phyloP scores from a whole-genome alignment of 495 filamentous ascomycete genomes.

The Penicillium manginii region DNA sequence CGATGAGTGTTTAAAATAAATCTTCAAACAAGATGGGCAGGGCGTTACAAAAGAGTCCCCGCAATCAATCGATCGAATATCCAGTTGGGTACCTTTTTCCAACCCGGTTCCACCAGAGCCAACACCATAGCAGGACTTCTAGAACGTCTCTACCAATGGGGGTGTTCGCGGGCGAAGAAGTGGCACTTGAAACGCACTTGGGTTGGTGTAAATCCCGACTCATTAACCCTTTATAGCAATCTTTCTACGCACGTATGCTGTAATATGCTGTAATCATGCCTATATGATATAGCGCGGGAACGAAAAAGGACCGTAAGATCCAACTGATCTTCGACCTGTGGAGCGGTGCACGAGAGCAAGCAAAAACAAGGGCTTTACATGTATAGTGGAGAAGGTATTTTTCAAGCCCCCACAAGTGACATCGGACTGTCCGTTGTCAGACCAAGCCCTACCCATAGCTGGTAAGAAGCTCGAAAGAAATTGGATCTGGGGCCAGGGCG shows the following conservation, averaged over 20 bases:
- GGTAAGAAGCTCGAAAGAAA: constrained; percentile 18
- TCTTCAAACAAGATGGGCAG: constrained; percentile 17
- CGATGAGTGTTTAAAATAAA: constrained; percentile 10
- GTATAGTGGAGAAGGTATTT: constrained; percentile 3
- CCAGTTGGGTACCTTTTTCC: constrained; percentile 14
- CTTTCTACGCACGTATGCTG: constrained; percentile 8
- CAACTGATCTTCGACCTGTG: constrained; percentile 27
- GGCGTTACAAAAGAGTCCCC: constrained; percentile 24
- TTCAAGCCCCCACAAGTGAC: constrained; percentile 27
- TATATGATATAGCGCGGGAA: constrained; percentile 20
- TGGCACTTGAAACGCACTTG: constrained; percentile 23
- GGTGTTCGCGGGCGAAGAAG: constrained; percentile 11
- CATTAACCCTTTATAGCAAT: constrained; percentile 16
- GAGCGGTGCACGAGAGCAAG: constrained; percentile 6
- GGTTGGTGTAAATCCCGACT: not conserved
- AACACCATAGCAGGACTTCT: constrained; percentile 17
- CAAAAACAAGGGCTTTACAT: not conserved
- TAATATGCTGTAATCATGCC: constrained; percentile 20
- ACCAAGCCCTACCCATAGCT: constrained; percentile 14
- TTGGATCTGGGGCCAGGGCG: constrained; percentile 25
- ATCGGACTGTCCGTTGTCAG: constrained; percentile 21
- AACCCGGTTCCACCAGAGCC: not conserved
- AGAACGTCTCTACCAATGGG: constrained; percentile 22
- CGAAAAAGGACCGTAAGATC: constrained; percentile 14
- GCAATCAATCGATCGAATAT: constrained; percentile 20